Percentiles rank a stretch among this genome's conserved stretches.
Evolutionary conservation across 2,329 filamentous ascomycete genomes (phyloP).

Genomic region (Plectosphaerella plurivora): DNA sequence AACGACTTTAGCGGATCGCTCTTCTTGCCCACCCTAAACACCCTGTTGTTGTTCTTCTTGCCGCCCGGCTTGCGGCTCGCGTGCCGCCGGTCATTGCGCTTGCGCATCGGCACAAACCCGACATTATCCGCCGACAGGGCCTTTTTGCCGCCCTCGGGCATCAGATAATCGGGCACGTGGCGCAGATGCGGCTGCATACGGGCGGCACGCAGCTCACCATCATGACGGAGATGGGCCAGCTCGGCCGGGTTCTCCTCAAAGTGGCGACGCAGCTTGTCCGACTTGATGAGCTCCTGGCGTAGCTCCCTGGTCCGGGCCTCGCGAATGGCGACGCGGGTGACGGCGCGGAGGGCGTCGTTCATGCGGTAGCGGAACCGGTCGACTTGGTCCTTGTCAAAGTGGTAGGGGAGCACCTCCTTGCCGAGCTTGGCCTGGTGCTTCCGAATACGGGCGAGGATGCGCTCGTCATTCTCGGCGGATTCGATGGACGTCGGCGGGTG

Average conservation of each 20-base stretch:
- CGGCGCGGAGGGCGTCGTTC: constrained; percentile 83
- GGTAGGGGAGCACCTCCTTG: constrained; percentile 82
- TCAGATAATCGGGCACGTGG: constrained; percentile 88
- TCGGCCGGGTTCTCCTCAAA: constrained; percentile 97
- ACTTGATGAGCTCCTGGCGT: constrained; percentile 84
- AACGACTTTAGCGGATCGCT: constrained; percentile 86
- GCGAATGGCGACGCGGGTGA: constrained; percentile 84
- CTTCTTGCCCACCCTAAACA: constrained; percentile 53
- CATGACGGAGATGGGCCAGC: constrained; percentile 80
- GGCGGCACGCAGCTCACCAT: constrained; percentile 79
- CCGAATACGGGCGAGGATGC: constrained; percentile 73
- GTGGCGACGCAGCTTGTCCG: constrained; percentile 88
- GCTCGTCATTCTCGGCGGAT: constrained; percentile 77
- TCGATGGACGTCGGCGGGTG: constrained; percentile 80
- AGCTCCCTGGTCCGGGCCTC: constrained; percentile 87
- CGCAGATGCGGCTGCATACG: constrained; percentile 76
- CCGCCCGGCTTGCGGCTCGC: constrained; percentile 27
- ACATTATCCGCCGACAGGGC: constrained; percentile 60
- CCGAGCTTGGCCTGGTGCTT: constrained; percentile 74
- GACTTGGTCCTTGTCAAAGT: constrained; percentile 90
- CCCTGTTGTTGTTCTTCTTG: constrained; percentile 45
- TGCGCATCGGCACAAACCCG: constrained; percentile 70
- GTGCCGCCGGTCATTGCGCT: constrained; percentile 18
- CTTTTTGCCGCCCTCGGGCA: constrained; percentile 66
- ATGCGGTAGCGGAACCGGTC: constrained; percentile 94